A percentile compares a stretch with the other conserved stretches of the same genome.
Evolutionary conservation across 2,329 filamentous ascomycete genomes (phyloP).

Genomic region (Colletotrichum melonis): DNA sequence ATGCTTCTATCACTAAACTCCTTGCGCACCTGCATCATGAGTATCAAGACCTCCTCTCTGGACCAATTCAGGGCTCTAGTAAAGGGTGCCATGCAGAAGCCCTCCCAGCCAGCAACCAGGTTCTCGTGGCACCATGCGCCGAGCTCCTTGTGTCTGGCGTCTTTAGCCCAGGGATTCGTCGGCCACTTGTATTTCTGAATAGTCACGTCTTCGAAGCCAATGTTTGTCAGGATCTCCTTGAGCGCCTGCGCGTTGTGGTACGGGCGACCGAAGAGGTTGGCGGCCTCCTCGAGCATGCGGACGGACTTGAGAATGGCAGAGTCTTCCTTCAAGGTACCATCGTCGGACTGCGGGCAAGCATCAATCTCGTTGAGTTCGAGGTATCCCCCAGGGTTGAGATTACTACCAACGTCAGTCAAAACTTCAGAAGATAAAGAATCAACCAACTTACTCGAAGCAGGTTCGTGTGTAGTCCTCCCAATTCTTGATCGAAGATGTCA

Average conservation of each 20-base stretch:
- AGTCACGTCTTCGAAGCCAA: too few relatives aligned
- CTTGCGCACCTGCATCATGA: conserved; percentile 40
- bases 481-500: conserved; percentile 33
- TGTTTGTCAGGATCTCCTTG: too few relatives aligned
- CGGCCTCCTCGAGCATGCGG: not conserved
- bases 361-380: conserved; percentile 55
- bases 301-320: not conserved
- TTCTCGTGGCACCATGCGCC: conserved; percentile 3
- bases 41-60: conserved; percentile 37
- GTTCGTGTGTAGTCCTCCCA: too few relatives aligned
- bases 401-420: too few relatives aligned
- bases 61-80: conserved; percentile 41
- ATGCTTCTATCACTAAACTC: conserved; percentile 39
- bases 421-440: too few relatives aligned
- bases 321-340: too few relatives aligned
- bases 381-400: conserved; percentile 52
- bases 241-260: too few relatives aligned
- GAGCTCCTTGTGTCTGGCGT: too few relatives aligned
- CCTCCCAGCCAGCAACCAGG: conserved; percentile 39
- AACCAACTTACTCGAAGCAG: conserved; percentile 5
- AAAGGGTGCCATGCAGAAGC: conserved; percentile 41
- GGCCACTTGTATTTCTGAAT: conserved; percentile 54
- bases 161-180: conserved; percentile 29
- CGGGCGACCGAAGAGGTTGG: conserved; percentile 40
- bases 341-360: conserved; percentile 48